Evolutionary conservation across 257 asterid species (phyloP).

Genomic region (Solanum etuberosum): DNA sequence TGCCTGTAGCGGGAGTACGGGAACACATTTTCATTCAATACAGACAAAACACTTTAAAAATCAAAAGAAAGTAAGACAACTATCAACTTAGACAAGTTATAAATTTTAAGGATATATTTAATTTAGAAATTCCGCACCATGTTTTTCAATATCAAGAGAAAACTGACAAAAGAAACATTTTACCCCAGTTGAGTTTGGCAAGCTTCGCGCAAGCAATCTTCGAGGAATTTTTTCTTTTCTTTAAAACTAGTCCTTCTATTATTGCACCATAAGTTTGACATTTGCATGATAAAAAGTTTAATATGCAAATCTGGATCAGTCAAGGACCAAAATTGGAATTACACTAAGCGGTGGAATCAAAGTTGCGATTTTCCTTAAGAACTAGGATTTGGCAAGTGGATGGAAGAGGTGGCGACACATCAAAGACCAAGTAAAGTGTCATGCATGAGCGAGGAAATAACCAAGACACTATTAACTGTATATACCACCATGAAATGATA

Average conservation of each 20-base stretch:
- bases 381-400: neutral
- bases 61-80: neutral
- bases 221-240: neutral
- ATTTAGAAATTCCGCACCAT: neutral
- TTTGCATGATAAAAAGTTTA: neutral
- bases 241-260: neutral
- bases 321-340: neutral
- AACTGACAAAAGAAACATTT: neutral
- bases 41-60: neutral
- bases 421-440: neutral
- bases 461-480: neutral
- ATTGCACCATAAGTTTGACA: neutral
- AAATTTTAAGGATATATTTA: neutral
- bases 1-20: conserved; percentile 21
- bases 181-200: neutral
- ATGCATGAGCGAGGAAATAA: neutral
- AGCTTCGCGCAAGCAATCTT: neutral
- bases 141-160: neutral
- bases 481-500: neutral
- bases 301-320: neutral
- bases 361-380: neutral
- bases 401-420: neutral
- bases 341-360: neutral
- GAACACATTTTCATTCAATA: neutral
- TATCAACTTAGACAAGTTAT: neutral